phyloP scores from a whole-genome alignment of 1,284 basidiomycete genomes.

The Tylopilus sp. region DNA sequence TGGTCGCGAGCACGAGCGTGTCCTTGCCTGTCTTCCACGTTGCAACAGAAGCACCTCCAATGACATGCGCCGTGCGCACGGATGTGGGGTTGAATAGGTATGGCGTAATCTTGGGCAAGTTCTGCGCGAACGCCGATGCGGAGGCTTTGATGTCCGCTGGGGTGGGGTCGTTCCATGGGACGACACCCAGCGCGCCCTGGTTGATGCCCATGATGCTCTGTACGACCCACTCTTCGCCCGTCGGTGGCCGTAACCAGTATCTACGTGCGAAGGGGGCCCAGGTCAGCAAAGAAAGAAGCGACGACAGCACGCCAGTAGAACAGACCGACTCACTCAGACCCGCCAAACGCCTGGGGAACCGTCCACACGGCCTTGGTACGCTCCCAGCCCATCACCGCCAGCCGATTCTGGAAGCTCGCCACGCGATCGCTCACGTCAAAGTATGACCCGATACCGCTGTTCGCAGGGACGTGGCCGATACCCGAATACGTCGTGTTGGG shows the following conservation, averaged over 20 bases:
- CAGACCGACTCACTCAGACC: slow-evolving; percentile 44
- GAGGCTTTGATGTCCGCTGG: slow-evolving; percentile 61
- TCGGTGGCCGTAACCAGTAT: slow-evolving; percentile 68
- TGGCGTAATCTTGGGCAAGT: slow-evolving; percentile 39
- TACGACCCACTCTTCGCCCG: slow-evolving; percentile 65
- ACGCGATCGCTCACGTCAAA: slow-evolving; percentile 62
- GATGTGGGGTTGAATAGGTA: slow-evolving; percentile 39
- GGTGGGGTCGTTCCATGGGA: slow-evolving; percentile 70
- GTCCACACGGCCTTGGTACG: slow-evolving; percentile 56
- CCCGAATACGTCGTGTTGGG: too few relatives aligned
- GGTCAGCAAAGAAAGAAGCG: too few relatives aligned
- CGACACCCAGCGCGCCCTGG: slow-evolving; percentile 62
- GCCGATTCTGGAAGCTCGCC: slow-evolving; percentile 55
- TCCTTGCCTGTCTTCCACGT: slow-evolving; percentile 34
- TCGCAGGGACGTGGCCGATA: slow-evolving; percentile 21
- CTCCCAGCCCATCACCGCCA: slow-evolving; percentile 61
- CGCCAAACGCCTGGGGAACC: slow-evolving; percentile 74
- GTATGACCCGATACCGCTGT: slow-evolving; percentile 30
- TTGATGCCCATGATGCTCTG: slow-evolving; percentile 67
- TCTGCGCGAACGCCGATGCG: slow-evolving; percentile 45
- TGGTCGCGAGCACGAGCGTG: slow-evolving; percentile 42
- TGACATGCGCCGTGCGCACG: slow-evolving; percentile 26
- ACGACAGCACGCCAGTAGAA: background rate
- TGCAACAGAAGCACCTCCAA: slow-evolving; percentile 38
- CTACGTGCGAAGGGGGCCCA: too few relatives aligned